Evolutionary conservation across 495 filamentous ascomycete species (phyloP), one percentile per base, ranked within the genome.

Genomic region (Daldinia loculata): DNA sequence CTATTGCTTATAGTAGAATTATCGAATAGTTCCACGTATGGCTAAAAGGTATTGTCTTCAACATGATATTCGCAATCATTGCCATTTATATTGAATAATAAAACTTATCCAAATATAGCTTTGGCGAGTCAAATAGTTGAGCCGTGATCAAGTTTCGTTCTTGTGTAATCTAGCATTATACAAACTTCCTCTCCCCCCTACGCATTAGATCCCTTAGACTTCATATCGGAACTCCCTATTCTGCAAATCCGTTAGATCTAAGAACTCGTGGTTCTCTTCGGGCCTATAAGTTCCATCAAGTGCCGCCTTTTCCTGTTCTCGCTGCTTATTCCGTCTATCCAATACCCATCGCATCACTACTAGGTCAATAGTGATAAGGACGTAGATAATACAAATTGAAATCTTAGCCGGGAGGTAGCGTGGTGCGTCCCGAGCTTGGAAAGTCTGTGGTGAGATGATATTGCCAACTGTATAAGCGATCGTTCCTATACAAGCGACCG

Each of bases 141-240:
- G 45, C 8, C 1, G 2, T 7, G 7, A n/a, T 22, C 19, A 50
- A 19, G 17, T n/a, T 24, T 22, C 6, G 8, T 48, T 48, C 6
- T 12, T 6, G 2, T 17, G 43, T 50, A 50, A 26, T 3, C 19
- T 24, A 24, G 7, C 7, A 41, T n/a, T 41, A 41, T 17, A 17
- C 6, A 41, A 41, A 8, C 17, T 8, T 9, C n/a, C 19, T 9
- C 45, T 19, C 0, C 1, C 24, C 15, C 15, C 2, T 17, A 29
- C 14, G 5, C 4, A 24, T 7, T 53, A 7, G 12, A 30, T 9
- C 19, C 4, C 39, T 68, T 36, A 91, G 32, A 91, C 76, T 5
- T 87, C 86, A 72, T 92, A 92, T 70, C 83, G 76, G 72, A 92
- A 93, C 63, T 88, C 88, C 15, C 82, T 81, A 70, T 92, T 92